Evolutionary conservation across 2,329 filamentous ascomycete species (phyloP).

Genomic region (Xylariaceae sp.): DNA sequence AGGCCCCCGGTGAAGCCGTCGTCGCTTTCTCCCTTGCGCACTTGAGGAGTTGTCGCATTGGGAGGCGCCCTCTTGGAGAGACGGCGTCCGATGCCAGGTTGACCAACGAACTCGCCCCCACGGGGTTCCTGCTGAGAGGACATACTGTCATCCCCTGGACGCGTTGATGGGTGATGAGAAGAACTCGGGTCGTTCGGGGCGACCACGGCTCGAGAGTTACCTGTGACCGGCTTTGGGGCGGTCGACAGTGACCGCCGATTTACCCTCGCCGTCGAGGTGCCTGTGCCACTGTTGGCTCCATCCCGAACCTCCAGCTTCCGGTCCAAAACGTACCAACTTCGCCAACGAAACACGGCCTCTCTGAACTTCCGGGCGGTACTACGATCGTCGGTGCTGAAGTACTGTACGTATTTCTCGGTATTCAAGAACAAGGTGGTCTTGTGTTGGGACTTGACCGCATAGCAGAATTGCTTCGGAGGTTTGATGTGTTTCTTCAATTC

Average conservation of each 20-base stretch:
- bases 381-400: constrained; percentile 76
- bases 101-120: too few relatives aligned
- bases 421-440: constrained; percentile 79
- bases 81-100: constrained; percentile 11
- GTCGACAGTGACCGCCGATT: too few relatives aligned
- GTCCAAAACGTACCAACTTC: constrained; percentile 85
- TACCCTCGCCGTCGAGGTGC: too few relatives aligned
- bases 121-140: constrained; percentile 23
- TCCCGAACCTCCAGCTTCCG: constrained; percentile 43
- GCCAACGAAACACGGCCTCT: constrained; percentile 69
- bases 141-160: constrained; percentile 42
- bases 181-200: constrained; percentile 58
- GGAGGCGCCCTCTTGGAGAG: constrained; percentile 20
- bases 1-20: constrained; percentile 48
- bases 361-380: constrained; percentile 64
- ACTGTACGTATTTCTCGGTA: constrained; percentile 84
- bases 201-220: too few relatives aligned
- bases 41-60: constrained; percentile 27
- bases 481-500: constrained; percentile 64
- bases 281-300: too few relatives aligned
- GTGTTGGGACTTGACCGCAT: constrained; percentile 87
- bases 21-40: constrained; percentile 27
- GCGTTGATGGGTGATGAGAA: constrained; percentile 49
- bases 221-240: too few relatives aligned
- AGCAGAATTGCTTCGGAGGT: constrained; percentile 79